phyloP scores from a whole-genome alignment of 2,329 filamentous ascomycete genomes.

The Septoria linicola region DNA sequence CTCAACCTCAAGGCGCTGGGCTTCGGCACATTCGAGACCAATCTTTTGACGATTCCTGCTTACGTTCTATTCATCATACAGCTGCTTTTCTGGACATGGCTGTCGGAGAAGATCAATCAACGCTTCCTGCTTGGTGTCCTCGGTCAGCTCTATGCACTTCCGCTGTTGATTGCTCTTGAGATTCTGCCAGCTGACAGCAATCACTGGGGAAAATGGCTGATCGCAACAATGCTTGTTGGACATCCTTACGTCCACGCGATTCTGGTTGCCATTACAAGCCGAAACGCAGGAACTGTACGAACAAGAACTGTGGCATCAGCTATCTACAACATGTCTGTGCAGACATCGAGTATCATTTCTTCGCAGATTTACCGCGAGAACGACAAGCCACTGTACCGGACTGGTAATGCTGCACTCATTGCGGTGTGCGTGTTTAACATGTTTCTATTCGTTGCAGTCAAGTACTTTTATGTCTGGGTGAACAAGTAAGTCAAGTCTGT shows the following conservation, averaged over 20 bases:
- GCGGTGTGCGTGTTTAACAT: conserved; percentile 53
- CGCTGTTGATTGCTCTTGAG: conserved; percentile 42
- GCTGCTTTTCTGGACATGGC: conserved; percentile 50
- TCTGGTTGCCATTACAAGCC: conserved; percentile 59
- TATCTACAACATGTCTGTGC: conserved; percentile 58
- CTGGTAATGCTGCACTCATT: conserved; percentile 56
- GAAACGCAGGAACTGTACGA: conserved; percentile 63
- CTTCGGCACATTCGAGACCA: conserved; percentile 45
- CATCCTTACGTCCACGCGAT: conserved; percentile 55
- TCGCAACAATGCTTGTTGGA: conserved; percentile 42
- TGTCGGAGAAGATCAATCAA: conserved; percentile 52
- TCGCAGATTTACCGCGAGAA: conserved; percentile 53
- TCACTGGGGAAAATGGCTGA: conserved; percentile 40
- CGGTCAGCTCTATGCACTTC: conserved; percentile 45
- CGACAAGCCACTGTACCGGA: conserved; percentile 55
- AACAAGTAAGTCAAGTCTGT: conserved; percentile 43
- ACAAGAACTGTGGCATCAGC: conserved; percentile 62
- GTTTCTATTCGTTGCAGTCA: conserved; percentile 51
- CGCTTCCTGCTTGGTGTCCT: conserved; percentile 51
- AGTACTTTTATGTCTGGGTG: conserved; percentile 54
- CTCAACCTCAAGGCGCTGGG: conserved; percentile 42
- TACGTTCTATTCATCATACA: conserved; percentile 53
- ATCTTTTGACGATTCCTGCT: conserved; percentile 44
- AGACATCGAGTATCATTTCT: conserved; percentile 42
- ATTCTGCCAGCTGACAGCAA: conserved; percentile 37